A percentile compares a stretch with the other conserved stretches of the same genome.
Evolutionary conservation across 2,329 filamentous ascomycete genomes (phyloP).

Genomic region (Talaromyces sp.): DNA sequence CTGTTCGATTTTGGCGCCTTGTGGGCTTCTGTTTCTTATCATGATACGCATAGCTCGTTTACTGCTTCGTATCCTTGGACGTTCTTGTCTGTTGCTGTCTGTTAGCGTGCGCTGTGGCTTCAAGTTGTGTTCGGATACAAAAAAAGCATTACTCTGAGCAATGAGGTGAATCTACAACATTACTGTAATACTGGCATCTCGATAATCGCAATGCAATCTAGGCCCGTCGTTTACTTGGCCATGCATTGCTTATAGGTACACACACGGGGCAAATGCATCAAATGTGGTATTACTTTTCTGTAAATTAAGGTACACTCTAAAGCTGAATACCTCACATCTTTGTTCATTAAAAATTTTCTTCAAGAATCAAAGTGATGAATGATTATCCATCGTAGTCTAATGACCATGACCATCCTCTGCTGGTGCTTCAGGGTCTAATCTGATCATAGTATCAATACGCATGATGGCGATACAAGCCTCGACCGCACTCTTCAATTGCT

Average conservation of each 20-base stretch:
- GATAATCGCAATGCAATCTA: no score
- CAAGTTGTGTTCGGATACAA: not conserved
- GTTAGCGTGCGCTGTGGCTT: conserved; percentile 2
- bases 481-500: conserved; percentile 96
- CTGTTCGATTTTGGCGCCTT: not conserved
- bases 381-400: conserved; percentile 40
- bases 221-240: not conserved
- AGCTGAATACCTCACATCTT: conserved; percentile 1
- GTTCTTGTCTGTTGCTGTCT: not conserved
- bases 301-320: conserved; percentile 12
- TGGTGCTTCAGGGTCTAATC: conserved; percentile 85
- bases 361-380: not conserved
- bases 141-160: conserved; percentile 10
- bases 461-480: conserved; percentile 99
- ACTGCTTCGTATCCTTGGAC: not conserved
- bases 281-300: conserved; percentile 14
- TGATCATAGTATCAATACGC: conserved; percentile 98
- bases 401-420: conserved; percentile 77
- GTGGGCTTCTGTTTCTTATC: not conserved
- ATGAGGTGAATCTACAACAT: conserved; percentile 2
- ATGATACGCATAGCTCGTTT: conserved; percentile 6
- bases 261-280: not conserved
- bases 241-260: not conserved
- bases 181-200: not conserved
- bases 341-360: conserved; percentile 4